Evolutionary conservation across 257 asterid species (phyloP).

Genomic region (Gardenia jasminoides): DNA sequence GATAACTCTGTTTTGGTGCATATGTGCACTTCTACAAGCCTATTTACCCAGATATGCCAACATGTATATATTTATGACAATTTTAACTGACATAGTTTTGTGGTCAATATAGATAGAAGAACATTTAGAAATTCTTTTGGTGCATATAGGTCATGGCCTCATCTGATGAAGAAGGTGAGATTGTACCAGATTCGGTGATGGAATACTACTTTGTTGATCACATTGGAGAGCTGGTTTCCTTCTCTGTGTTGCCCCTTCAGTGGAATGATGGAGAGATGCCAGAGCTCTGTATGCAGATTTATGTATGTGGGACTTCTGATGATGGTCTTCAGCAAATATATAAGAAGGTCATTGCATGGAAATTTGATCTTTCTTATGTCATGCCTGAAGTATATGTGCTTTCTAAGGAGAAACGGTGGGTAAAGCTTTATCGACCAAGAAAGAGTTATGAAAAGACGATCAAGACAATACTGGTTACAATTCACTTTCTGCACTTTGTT

Average conservation of each 20-base stretch:
- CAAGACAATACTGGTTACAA: conserved; percentile 41
- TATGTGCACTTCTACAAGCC: neutral
- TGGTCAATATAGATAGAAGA: neutral
- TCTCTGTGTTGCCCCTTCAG: conserved; percentile 49
- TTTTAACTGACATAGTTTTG: neutral
- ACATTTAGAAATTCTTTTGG: neutral
- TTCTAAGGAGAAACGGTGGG: conserved; percentile 44
- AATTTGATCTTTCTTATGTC: conserved; percentile 43
- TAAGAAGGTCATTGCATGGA: conserved; percentile 63
- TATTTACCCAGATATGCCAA: too few relatives aligned
- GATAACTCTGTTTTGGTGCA: neutral
- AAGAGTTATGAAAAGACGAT: conserved; percentile 37
- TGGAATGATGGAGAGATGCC: conserved; percentile 34
- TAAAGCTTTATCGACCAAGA: conserved; percentile 54
- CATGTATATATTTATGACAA: neutral
- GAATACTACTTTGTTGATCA: conserved; percentile 41
- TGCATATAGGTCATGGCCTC: conserved; percentile 39
- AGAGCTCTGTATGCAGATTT: conserved; percentile 21
- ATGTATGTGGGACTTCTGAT: conserved; percentile 44
- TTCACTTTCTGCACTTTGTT: conserved; percentile 54
- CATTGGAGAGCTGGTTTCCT: conserved; percentile 36
- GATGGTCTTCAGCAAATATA: conserved; percentile 39
- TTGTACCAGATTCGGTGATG: conserved; percentile 35
- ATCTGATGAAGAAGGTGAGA: conserved; percentile 78
- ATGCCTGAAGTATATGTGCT: conserved; percentile 55